phyloP scores from a whole-genome alignment of 1,284 basidiomycete genomes.

The Coniophora puteana region DNA sequence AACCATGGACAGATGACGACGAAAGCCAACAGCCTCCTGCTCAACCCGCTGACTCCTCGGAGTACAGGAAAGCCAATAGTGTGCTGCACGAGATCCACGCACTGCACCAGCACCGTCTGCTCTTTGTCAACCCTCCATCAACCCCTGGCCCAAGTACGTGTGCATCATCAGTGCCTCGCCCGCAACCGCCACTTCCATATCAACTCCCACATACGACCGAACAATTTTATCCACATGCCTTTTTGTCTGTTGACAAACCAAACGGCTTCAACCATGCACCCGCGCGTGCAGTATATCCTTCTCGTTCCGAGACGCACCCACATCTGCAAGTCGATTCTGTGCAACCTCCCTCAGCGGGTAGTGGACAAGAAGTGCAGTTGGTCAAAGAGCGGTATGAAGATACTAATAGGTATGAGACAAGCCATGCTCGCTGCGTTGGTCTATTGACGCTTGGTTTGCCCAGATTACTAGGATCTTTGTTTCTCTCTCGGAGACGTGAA shows the following conservation, averaged over 20 bases:
- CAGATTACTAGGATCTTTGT: slow-evolving; percentile 52
- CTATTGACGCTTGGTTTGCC: slow-evolving; percentile 8
- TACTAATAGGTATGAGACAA: slow-evolving; percentile 50
- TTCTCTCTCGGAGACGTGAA: slow-evolving; percentile 57
- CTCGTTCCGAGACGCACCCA: too few species aligned
- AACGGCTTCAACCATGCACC: too few species aligned
- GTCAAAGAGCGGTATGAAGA: slow-evolving; percentile 62
- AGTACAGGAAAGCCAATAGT: slow-evolving; percentile 58
- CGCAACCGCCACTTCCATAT: slow-evolving; percentile 3
- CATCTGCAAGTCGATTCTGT: too few species aligned
- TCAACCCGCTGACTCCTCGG: slow-evolving; percentile 11
- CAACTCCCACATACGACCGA: not conserved
- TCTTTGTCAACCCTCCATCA: slow-evolving; percentile 18
- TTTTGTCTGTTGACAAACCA: too few species aligned
- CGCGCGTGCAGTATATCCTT: too few species aligned
- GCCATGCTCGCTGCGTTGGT: slow-evolving; percentile 1
- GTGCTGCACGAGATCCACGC: slow-evolving; percentile 66
- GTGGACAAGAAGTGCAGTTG: slow-evolving; percentile 30
- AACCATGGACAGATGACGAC: slow-evolving; percentile 28
- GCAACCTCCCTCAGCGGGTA: not conserved
- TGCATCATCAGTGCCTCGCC: not conserved
- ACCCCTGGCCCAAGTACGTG: not conserved
- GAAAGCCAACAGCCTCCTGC: slow-evolving; percentile 1
- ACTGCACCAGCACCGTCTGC: slow-evolving; percentile 55
- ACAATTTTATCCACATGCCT: slow-evolving; percentile 1